Percentiles rank a stretch among this genome's conserved stretches.
Conservation (phyloP, 805 yeast genomes). For the Candida fluviatilis region DNA sequence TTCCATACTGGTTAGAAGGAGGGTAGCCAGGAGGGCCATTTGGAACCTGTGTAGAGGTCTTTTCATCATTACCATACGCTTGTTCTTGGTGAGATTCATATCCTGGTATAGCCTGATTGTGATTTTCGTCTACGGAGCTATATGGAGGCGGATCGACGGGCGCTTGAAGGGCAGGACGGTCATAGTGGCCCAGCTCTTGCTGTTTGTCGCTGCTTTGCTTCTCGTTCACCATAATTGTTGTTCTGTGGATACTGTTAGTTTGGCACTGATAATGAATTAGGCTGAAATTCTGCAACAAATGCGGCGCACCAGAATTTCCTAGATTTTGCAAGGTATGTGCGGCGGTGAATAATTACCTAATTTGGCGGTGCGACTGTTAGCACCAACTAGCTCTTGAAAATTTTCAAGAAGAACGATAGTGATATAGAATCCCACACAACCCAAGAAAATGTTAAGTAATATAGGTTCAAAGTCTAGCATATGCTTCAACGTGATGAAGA, state of each 20-base stretch:
- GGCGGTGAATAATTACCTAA: background rate
- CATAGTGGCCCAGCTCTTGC: background rate
- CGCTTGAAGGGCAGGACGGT: constrained; percentile 5
- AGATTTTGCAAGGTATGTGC: too few relatives aligned
- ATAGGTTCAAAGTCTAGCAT: background rate
- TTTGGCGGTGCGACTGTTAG: background rate
- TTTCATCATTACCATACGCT: too few relatives aligned
- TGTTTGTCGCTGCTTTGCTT: background rate
- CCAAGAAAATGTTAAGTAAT: background rate
- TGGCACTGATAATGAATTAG: background rate
- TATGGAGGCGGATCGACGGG: constrained; percentile 9
- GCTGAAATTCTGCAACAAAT: too few relatives aligned
- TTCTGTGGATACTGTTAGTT: background rate
- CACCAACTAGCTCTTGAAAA: too few relatives aligned
- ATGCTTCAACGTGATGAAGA: constrained; percentile 2
- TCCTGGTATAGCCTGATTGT: too few relatives aligned
- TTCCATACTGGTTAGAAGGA: constrained; percentile 4
- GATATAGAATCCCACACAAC: too few relatives aligned
- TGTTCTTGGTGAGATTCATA: too few relatives aligned
- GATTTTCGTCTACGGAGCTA: too few relatives aligned
- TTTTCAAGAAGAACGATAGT: too few relatives aligned
- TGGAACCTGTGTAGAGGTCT: background rate
- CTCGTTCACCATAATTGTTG: background rate
- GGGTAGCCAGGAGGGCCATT: background rate
- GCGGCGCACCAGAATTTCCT: background rate